phyloP scores from a whole-genome alignment of 2,329 filamentous ascomycete genomes.

The Diaporthe australafricana region DNA sequence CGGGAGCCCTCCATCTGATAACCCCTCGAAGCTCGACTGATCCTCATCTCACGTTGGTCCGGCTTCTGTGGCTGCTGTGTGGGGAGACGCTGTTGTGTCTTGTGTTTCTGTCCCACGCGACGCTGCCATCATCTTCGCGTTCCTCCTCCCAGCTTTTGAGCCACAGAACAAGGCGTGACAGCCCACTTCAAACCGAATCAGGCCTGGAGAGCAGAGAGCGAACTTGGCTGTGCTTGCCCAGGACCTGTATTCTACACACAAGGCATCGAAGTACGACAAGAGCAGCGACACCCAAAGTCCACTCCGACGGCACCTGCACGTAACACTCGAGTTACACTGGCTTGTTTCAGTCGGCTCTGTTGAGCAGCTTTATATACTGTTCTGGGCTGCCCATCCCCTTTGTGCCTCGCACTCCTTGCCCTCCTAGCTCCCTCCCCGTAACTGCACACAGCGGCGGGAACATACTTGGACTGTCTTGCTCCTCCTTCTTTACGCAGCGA shows the following conservation, averaged over 20 bases:
- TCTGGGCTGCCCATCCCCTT: constrained; percentile 33
- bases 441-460: constrained; percentile 41
- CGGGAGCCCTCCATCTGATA: background rate
- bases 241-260: constrained; percentile 17
- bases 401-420: constrained; percentile 34
- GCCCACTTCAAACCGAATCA: constrained; percentile 10
- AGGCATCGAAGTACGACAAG: constrained; percentile 34
- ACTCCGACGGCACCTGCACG: constrained; percentile 33
- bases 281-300: constrained; percentile 36
- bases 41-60: constrained; percentile 21
- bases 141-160: background rate
- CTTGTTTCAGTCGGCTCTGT: constrained; percentile 38
- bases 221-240: constrained; percentile 21
- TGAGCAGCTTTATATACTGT: constrained; percentile 38
- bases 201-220: background rate
- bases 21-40: background rate
- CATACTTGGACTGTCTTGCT: constrained; percentile 40
- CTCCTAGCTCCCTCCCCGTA: constrained; percentile 38
- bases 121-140: constrained; percentile 30
- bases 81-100: constrained; percentile 34
- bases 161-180: constrained; percentile 17
- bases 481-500: constrained; percentile 11
- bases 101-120: constrained; percentile 32
- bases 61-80: constrained; percentile 29
- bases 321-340: constrained; percentile 37